phyloP scores from a whole-genome alignment of 2,329 filamentous ascomycete species.

The Coniochaeta hoffmannii region DNA sequence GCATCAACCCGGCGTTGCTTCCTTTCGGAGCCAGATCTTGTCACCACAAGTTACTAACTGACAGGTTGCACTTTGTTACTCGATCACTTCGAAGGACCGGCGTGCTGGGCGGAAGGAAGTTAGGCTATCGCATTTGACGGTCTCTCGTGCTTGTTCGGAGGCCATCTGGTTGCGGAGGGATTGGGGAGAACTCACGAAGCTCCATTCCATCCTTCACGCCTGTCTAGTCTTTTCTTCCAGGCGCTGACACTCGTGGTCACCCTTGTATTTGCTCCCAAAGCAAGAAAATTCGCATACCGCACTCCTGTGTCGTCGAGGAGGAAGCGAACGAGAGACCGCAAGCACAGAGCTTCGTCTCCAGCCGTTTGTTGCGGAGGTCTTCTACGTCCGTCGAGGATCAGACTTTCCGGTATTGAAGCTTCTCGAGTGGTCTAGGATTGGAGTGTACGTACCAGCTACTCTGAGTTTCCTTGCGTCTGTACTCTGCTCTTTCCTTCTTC shows the following conservation, averaged over 20 bases:
- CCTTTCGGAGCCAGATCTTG: not conserved
- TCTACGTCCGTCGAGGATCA: not conserved
- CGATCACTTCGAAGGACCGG: not conserved
- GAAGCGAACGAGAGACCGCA: slow-evolving; percentile 29
- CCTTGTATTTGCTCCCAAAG: not conserved
- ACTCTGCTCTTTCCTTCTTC: slow-evolving; percentile 22
- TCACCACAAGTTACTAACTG: not conserved
- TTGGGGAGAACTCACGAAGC: not conserved
- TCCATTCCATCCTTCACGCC: not conserved
- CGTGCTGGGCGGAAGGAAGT: not conserved
- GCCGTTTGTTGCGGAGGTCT: not conserved
- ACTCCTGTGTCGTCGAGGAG: slow-evolving; percentile 1
- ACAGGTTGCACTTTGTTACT: not conserved
- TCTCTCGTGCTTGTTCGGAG: not conserved
- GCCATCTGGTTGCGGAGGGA: not conserved
- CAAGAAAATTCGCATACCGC: not conserved
- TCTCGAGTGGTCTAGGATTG: slow-evolving; percentile 19
- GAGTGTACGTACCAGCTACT: slow-evolving; percentile 50
- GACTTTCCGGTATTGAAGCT: slow-evolving; percentile 3
- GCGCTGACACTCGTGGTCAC: not conserved
- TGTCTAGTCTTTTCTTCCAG: not conserved
- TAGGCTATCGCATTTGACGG: not conserved
- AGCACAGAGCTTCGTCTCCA: slow-evolving; percentile 60
- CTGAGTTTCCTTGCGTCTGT: slow-evolving; percentile 29
- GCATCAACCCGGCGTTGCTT: not conserved